Base-by-base conservation (phyloP, 192 early-diverging fungal genomes). In the Coemansia sp. region DNA sequence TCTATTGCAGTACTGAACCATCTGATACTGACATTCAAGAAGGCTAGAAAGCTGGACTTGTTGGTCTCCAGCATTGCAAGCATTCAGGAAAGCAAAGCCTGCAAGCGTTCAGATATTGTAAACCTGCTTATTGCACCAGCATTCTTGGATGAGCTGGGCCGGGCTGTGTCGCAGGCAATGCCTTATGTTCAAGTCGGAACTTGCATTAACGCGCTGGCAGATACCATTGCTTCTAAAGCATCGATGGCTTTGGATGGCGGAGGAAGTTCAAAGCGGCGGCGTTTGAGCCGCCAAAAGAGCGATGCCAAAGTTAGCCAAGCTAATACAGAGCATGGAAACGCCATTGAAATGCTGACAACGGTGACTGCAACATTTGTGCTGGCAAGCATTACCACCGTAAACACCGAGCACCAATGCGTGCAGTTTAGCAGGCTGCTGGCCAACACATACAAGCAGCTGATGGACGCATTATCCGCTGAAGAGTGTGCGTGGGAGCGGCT, bases 391-490 rank as follows among this genome's bases (percentile, higher is more conserved):
- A 18, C 66, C 0, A 59, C 62, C 0, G 58, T 57, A 12, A 50
- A n/a, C 20, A 69, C 73, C n/a, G 73, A 76, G 30, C 62, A 58
- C 10, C 73, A 76, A 59, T 62, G 73, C 31, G 38, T 30, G 30
- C 41, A 50, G 34, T 64, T 57, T 23, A 51, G 38, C 17, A 23
- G 26, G 16, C 6, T 53, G 50, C 54, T 76, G 16, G 37, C 38
- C 3, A 34, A 28, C 6, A 62, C 30, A 11, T 52, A 65, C 56
- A 39, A 48, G 18, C 40, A 41, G 20, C 30, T 62, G 9, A 28
- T 26, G 3, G 17, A 26, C 0, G 50, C 54, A 6, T 62, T 68
- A 28, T 18, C 56, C 1, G 11, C 14, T 11, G 58, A 49, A 1
- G 21, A 23, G 14, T 28, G 16, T 28, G 41, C 42, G 36, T 76